Percentiles rank a stretch among this genome's conserved stretches.
phyloP scores from a whole-genome alignment of 75 land plant species.

The Cupressus sempervirens region DNA sequence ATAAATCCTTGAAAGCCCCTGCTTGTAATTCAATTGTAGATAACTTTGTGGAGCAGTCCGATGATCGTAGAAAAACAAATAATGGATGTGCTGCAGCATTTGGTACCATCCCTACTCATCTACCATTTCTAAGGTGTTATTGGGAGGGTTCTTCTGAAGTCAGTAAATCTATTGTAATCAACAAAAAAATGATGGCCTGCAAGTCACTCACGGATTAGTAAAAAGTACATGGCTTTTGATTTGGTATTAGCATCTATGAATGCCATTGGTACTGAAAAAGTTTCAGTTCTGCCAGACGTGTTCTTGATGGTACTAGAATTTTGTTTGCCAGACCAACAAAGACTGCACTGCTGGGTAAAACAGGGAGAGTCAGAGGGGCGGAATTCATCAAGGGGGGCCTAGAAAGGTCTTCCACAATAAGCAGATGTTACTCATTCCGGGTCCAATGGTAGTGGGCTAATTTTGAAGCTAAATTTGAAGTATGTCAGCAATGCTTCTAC shows the following conservation, averaged over 20 bases:
- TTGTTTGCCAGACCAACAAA: neutral
- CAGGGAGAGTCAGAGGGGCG: neutral
- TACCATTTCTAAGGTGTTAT: neutral
- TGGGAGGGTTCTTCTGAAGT: neutral
- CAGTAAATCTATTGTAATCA: neutral
- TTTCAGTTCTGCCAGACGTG: neutral
- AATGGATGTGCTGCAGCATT: neutral
- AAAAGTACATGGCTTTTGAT: neutral
- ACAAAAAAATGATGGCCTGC: neutral
- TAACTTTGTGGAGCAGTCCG: neutral
- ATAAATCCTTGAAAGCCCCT: neutral
- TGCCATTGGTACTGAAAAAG: neutral
- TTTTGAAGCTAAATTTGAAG: neutral
- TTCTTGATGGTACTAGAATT: neutral
- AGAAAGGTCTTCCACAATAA: neutral
- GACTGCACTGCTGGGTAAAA: neutral
- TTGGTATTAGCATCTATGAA: neutral
- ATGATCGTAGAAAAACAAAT: neutral
- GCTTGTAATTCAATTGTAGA: neutral
- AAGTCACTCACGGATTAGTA: neutral
- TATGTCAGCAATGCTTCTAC: neutral
- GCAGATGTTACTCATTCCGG: neutral
- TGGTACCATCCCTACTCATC: neutral
- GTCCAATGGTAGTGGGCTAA: neutral
- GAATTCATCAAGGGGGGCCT: neutral